Base-by-base conservation (phyloP, 169 alveolate species). In the Plasmodium inui region DNA sequence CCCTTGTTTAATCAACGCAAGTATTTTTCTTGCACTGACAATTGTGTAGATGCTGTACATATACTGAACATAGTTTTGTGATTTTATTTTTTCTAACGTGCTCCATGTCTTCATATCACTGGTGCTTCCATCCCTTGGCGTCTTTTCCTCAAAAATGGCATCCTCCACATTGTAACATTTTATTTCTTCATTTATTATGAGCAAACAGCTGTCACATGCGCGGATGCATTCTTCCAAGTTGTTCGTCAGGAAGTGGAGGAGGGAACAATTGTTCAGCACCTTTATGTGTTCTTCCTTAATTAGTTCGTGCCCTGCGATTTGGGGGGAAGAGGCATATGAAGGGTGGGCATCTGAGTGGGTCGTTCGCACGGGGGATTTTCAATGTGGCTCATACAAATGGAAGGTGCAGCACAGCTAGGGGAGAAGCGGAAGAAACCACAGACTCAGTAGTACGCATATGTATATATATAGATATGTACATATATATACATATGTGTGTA, bases 61-160 rank as follows among this genome's bases (percentile, higher is more conserved):
- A 86, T 86, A 86, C 37, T 86, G 78, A 78, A 86, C 44, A 76
- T 76, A 86, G 44, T 86, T 86, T 86, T 50, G n/a, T 17, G 82
- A 46, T 76, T 86, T 86, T 19, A 86, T 86, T 39, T 86, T 78
- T 39, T 86, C 93, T 76, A 86, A 86, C 28, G 57, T 74, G 30
- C 73, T 74, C 44, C 57, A 53, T 50, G 79, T 86, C 41, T 76
- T 86, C 34, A 34, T 32, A 22, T 37, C 6, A 17, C 39, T 3
- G 17, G n/a, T 78, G 9, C 12, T 67, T 28, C 30, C 76, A 19
- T 86, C 81, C 22, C 2, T 74, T 53, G 17, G 37, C 0, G 17
- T 55, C n/a, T 53, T 32, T 32, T 82, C 28, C 41, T 86, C 86
- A 30, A 53, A 28, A 26, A 74, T 14, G 26, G 14, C 32, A 17